Percentiles rank a stretch among this genome's conserved stretches.
phyloP scores from a whole-genome alignment of 2,329 filamentous ascomycete genomes.

The Colletotrichum filicis region DNA sequence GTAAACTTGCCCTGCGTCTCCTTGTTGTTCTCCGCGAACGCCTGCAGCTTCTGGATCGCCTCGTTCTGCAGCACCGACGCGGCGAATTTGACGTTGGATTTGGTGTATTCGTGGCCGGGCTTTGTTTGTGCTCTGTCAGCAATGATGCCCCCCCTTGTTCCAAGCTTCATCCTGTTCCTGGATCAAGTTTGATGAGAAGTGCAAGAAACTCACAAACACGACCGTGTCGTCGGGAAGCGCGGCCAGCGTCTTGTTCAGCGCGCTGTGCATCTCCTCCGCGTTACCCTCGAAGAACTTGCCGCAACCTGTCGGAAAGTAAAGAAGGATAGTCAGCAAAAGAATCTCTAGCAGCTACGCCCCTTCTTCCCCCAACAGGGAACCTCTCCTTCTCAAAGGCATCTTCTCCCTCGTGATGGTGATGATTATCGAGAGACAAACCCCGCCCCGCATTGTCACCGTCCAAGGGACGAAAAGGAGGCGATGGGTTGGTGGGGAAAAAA shows the following conservation, averaged over 20 bases:
- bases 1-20: conserved; percentile 97
- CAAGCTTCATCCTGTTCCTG: too few relatives aligned
- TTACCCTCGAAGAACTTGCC: conserved; percentile 96
- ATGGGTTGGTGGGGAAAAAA: too few relatives aligned
- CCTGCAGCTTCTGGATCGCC: conserved; percentile 79
- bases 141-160: background rate
- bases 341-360: too few relatives aligned
- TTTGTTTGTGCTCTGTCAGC: conserved; percentile 46
- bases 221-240: conserved; percentile 88
- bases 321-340: background rate
- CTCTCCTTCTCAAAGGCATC: background rate
- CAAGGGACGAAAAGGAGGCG: too few relatives aligned
- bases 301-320: conserved; percentile 69
- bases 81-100: conserved; percentile 91
- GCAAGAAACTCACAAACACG: conserved; percentile 75
- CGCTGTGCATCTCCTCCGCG: conserved; percentile 90
- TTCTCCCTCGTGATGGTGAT: background rate
- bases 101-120: conserved; percentile 99
- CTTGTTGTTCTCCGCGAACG: conserved; percentile 81
- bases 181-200: too few relatives aligned
- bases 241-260: conserved; percentile 86
- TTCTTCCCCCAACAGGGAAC: background rate
- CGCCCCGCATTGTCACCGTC: too few relatives aligned
- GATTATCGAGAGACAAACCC: too few relatives aligned
- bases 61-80: conserved; percentile 79